Evolutionary conservation across 805 yeast species (phyloP).

Genomic region (Barnettozyma salicaria): DNA sequence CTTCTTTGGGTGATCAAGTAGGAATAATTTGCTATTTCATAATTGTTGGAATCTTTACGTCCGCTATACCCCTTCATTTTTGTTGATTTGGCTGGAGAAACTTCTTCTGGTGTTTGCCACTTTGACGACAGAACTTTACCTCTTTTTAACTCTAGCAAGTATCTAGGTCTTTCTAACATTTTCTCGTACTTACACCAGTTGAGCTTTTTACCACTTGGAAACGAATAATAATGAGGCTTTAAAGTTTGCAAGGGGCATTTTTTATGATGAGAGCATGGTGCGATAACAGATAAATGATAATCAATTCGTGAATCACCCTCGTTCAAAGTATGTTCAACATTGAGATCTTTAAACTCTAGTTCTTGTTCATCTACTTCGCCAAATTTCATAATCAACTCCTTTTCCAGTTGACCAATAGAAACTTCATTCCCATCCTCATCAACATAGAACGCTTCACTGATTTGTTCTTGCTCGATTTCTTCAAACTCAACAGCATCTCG

Average conservation of each 20-base stretch:
- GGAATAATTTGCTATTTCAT: conserved; percentile 66
- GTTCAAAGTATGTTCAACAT: conserved; percentile 33
- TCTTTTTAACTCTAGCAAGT: conserved; percentile 73
- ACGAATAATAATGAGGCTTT: conserved; percentile 58
- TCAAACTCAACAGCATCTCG: conserved; percentile 9
- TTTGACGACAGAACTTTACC: conserved; percentile 67
- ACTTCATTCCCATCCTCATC: conserved; percentile 13
- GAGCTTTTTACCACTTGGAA: conserved; percentile 51
- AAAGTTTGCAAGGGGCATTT: conserved; percentile 81
- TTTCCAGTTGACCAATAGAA: conserved; percentile 4
- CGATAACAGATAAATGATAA: conserved; percentile 60
- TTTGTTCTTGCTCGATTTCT: conserved; percentile 13
- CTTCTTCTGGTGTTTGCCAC: conserved; percentile 49
- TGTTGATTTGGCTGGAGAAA: conserved; percentile 46
- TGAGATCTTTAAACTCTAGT: conserved; percentile 29
- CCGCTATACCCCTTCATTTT: conserved; percentile 48
- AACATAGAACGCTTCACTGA: conserved; percentile 24
- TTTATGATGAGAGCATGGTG: conserved; percentile 89
- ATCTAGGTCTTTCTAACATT: conserved; percentile 70
- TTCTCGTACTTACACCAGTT: conserved; percentile 74
- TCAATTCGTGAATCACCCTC: conserved; percentile 15
- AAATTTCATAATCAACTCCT: conserved; percentile 32
- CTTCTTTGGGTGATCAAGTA: conserved; percentile 69
- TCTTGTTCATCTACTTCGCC: conserved; percentile 41
- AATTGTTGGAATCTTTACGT: conserved; percentile 62